These are phyloP conservation scores for Ascochyta fabae DNA, from an alignment of 2,329 filamentous ascomycete species.

Conservation along the genomic window DNA sequence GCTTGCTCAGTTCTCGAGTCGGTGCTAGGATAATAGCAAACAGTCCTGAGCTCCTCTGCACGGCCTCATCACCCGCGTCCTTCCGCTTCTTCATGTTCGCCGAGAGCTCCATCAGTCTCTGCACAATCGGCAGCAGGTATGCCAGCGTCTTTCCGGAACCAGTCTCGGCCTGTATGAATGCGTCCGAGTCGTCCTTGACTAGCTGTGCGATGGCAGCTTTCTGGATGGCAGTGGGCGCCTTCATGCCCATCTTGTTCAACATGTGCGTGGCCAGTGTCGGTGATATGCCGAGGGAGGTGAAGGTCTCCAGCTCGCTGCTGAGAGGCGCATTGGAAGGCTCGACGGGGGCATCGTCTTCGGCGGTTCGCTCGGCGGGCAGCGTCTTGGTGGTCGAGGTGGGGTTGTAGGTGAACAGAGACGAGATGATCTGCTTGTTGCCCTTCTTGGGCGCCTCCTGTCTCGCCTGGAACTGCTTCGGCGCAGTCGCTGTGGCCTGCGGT, in stretches of 20 bases:
- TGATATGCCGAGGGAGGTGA: conserved; percentile 84
- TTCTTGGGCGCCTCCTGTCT: conserved; percentile 43
- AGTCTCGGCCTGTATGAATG: conserved; percentile 95
- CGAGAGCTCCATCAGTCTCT: conserved; percentile 80
- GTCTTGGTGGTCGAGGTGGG: conserved; percentile 71
- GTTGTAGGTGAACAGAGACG: conserved; percentile 91
- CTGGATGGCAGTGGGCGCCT: conserved; percentile 93
- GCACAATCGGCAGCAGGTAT: conserved; percentile 91
- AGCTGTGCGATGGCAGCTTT: conserved; percentile 85
- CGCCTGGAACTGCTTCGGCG: conserved; percentile 39
- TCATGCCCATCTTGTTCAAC: conserved; percentile 82
- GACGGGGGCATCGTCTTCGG: conserved; percentile 54
- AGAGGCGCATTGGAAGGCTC: conserved; percentile 91
- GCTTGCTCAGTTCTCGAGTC: conserved; percentile 91
- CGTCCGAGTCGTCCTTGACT: conserved; percentile 80
- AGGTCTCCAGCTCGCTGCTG: conserved; percentile 81
- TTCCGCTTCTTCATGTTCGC: conserved; percentile 55
- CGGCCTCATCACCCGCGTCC: conserved; percentile 47
- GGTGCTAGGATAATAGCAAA: conserved; percentile 95
- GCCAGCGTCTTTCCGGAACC: conserved; percentile 97
- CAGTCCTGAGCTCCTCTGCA: conserved; percentile 84
- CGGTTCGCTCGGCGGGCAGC: conserved; percentile 36
- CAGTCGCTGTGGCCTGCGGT: conserved; percentile 37
- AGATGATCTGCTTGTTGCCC: conserved; percentile 72
- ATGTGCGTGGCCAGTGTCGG: conserved; percentile 81